Evolutionary conservation across 306 rosid species (phyloP).

Genomic region (Fagus crenata): DNA sequence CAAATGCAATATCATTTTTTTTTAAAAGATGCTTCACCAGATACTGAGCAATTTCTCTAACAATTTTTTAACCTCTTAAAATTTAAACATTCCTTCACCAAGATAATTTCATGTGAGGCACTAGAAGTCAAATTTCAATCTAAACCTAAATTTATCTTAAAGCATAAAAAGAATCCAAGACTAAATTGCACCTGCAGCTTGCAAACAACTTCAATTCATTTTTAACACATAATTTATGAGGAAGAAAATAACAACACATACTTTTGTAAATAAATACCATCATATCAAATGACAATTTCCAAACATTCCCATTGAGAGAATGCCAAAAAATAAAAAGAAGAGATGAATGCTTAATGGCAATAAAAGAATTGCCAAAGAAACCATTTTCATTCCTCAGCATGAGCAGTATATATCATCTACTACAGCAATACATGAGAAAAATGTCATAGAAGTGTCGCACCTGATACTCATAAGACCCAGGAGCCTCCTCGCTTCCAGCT

Average conservation of each 20-base stretch:
- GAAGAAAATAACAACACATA: background rate
- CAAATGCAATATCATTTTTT: background rate
- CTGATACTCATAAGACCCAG: slow-evolving; percentile 76
- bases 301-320: background rate
- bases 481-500: slow-evolving; percentile 90
- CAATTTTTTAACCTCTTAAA: background rate
- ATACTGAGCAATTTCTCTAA: background rate
- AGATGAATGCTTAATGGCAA: background rate
- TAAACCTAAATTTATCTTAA: background rate
- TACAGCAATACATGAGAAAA: background rate
- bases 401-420: background rate
- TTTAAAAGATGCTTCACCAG: background rate
- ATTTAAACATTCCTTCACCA: background rate
- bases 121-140: background rate
- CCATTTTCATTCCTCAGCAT: background rate
- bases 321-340: background rate
- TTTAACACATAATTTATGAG: background rate
- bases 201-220: no score
- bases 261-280: background rate
- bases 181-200: no score
- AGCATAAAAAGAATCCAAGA: background rate
- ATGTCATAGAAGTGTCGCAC: slow-evolving; percentile 33
- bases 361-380: background rate
- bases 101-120: background rate
- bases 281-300: background rate